phyloP scores from a whole-genome alignment of 805 yeast species.

The Metschnikowia picachoensis region DNA sequence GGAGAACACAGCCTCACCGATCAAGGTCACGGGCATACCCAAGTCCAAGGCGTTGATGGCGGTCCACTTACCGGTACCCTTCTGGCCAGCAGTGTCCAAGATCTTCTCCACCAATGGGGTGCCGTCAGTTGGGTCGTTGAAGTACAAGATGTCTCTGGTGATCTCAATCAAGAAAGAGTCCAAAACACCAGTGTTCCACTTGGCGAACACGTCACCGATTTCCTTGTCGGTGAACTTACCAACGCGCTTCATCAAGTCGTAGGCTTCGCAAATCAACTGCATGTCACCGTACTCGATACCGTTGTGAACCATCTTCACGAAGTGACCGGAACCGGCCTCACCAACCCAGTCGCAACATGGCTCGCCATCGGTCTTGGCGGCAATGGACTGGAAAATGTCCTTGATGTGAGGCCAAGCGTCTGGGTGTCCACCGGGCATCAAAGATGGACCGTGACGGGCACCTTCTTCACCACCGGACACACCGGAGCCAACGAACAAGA shows the following conservation, averaged over 20 bases:
- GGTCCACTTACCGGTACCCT: slow-evolving; percentile 99
- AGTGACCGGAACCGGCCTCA: slow-evolving; percentile 98
- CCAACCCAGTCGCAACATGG: slow-evolving; percentile 99
- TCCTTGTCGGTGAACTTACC: slow-evolving; percentile 88
- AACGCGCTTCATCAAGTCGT: slow-evolving; percentile 91
- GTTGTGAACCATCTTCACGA: slow-evolving; percentile 99
- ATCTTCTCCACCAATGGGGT: slow-evolving; percentile 94
- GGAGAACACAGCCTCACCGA: slow-evolving; percentile 97
- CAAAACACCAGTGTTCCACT: slow-evolving; percentile 96
- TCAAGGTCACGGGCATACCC: slow-evolving; percentile 97
- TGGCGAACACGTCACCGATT: slow-evolving; percentile 85
- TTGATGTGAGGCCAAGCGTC: slow-evolving; percentile 99
- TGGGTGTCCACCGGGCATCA: slow-evolving; percentile 98
- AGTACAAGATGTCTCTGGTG: slow-evolving; percentile 90
- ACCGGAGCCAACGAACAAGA: slow-evolving; percentile 96
- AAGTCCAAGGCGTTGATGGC: slow-evolving; percentile 96
- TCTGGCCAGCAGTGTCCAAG: slow-evolving; percentile 96
- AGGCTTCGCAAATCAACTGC: slow-evolving; percentile 98
- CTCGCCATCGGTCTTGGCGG: slow-evolving; percentile 97
- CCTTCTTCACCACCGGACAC: slow-evolving; percentile 99
- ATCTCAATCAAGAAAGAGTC: slow-evolving; percentile 97
- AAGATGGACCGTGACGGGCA: slow-evolving; percentile 98
- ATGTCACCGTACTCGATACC: slow-evolving; percentile 99
- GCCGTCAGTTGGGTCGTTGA: slow-evolving; percentile 81
- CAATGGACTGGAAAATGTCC: slow-evolving; percentile 90